A percentile compares a stretch with the other conserved stretches of the same genome.
phyloP scores from a whole-genome alignment of 2,329 filamentous ascomycete species.

The Fusarium buharicum region DNA sequence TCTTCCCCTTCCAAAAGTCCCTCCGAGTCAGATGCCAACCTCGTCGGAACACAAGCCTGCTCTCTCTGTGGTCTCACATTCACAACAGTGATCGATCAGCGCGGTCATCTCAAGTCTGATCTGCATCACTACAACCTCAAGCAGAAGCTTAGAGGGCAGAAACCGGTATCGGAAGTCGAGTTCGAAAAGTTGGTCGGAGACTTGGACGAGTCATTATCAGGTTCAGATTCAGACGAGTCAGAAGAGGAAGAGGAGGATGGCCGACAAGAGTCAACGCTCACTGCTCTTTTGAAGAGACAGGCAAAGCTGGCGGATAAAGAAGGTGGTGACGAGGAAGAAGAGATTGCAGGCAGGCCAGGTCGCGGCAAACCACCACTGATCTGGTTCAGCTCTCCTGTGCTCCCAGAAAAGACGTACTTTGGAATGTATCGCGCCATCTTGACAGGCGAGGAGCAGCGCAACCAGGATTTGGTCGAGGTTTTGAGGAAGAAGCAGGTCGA shows the following conservation, averaged over 20 bases:
- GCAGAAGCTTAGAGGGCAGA: constrained; percentile 80
- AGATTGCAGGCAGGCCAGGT: constrained; percentile 58
- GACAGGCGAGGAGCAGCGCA: constrained; percentile 73
- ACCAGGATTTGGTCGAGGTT: constrained; percentile 70
- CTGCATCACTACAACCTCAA: constrained; percentile 95
- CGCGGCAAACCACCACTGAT: constrained; percentile 78
- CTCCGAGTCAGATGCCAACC: constrained; percentile 50
- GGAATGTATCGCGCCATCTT: constrained; percentile 89
- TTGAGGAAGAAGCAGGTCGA: constrained; percentile 81
- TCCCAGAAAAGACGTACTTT: constrained; percentile 82
- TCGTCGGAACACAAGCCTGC: constrained; percentile 78
- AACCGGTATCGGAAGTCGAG: constrained; percentile 78
- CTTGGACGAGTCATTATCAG: constrained; percentile 91
- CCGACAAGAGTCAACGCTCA: constrained; percentile 75
- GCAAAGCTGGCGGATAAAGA: constrained; percentile 73
- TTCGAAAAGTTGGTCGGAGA: constrained; percentile 89
- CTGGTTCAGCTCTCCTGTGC: constrained; percentile 82
- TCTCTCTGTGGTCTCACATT: constrained; percentile 82
- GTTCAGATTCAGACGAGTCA: constrained; percentile 78
- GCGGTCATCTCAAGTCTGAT: constrained; percentile 87
- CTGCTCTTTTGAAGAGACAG: constrained; percentile 82
- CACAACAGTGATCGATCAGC: constrained; percentile 79
- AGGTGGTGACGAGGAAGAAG: constrained; percentile 55
- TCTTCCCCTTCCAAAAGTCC: constrained; percentile 39
- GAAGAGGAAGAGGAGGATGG: constrained; percentile 72